Evolutionary conservation across 2,329 filamentous ascomycete genomes (phyloP).

Genomic region (Calonectria naviculata): DNA sequence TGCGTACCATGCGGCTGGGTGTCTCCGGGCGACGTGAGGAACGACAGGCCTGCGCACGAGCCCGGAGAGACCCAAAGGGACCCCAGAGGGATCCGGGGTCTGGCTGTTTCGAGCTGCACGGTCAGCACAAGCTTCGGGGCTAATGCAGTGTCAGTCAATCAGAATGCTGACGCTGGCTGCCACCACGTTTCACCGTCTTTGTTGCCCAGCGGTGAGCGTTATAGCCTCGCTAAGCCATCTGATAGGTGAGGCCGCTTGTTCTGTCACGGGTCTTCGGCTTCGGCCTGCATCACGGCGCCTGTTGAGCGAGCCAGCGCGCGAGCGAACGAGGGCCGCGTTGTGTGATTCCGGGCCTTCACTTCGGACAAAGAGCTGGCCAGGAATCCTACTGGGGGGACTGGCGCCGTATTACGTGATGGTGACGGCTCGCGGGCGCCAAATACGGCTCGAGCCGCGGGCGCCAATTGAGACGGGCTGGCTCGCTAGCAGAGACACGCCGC

Average conservation of each 20-base stretch:
- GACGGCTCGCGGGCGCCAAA: no score
- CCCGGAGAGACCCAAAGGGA: no score
- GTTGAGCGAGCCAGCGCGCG: neutral
- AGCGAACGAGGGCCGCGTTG: no score
- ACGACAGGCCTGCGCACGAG: neutral
- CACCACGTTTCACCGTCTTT: neutral
- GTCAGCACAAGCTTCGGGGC: neutral
- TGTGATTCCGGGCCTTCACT: neutral
- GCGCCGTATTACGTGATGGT: no score
- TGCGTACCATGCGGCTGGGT: neutral
- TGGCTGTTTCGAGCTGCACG: neutral
- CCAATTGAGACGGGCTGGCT: no score
- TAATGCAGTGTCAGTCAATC: conserved; percentile 5
- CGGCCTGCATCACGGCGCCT: neutral
- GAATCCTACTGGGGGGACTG: no score
- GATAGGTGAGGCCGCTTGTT: conserved; percentile 2
- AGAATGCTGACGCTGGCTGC: neutral
- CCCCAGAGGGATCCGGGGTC: neutral
- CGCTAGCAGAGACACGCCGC: no score
- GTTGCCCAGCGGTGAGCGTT: neutral
- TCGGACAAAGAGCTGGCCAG: neutral
- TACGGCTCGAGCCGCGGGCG: no score
- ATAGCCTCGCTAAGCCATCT: neutral
- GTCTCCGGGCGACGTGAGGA: conserved; percentile 1
- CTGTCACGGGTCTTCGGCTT: neutral